Base-by-base conservation (phyloP, 2,329 filamentous ascomycete species). In the Paecilomyces sp. region DNA sequence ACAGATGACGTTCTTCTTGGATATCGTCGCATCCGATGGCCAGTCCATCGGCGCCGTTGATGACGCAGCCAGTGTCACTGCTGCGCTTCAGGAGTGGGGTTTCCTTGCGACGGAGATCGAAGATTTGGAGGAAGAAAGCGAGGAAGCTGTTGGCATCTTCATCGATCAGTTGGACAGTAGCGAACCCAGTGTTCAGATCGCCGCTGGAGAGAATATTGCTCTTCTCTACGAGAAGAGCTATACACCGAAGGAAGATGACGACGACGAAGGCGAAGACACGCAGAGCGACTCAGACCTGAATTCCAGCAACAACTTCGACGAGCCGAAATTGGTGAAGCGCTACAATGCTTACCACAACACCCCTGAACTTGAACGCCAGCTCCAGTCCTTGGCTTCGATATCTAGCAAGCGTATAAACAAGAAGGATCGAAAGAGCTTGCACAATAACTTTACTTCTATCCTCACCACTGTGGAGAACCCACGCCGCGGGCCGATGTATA, bases 101-200 rank as follows among this genome's bases (percentile, higher is more conserved):
- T 88, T 93, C 64, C 82, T 95, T 4, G 89, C 89, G 4, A 92
- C 89, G 3, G 85, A 89, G 61, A 78, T 93, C 6, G 88, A 92
- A 3, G 89, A 93, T 67, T 80, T 92, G 52, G 85, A 90, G 65
- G 82, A 84, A 15, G 81, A 86, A 61, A 90, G 88, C 33, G 87
- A 91, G 63, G 77, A 85, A 30, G 88, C 90, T 15, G 83, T 94
- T 67, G 89, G 94, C 57, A 87, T 88, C 1, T 91, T 96, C 66
- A 86, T 90, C 51, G 91, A 96, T 55, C 92, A 96, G 74, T 87
- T 96, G 18, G 87, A 92, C 61, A 91, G 89, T 71, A 81, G 81
- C 33, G 87, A 91, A 60, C 79, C 86, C 0, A 79, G 83, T 8
- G 89, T 96, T 0, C 90, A 94, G 68, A 85, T 91, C 54, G 85